phyloP scores from a whole-genome alignment of 2,329 filamentous ascomycete species.

The Fragosphaeria purpurea region DNA sequence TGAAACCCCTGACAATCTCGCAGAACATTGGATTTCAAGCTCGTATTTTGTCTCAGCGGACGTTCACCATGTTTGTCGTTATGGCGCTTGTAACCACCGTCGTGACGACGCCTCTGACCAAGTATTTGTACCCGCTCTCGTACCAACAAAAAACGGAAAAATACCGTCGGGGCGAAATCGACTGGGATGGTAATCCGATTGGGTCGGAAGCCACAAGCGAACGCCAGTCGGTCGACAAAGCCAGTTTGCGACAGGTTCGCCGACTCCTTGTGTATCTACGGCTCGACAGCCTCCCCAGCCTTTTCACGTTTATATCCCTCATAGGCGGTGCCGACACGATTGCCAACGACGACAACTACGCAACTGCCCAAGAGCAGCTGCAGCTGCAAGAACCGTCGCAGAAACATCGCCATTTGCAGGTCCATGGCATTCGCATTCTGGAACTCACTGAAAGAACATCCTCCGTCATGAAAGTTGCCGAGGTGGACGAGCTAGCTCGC shows the following conservation, averaged over 20 bases:
- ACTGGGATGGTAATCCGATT: constrained; percentile 56
- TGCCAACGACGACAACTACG: constrained; percentile 18
- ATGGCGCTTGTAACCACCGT: constrained; percentile 88
- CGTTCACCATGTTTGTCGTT: constrained; percentile 89
- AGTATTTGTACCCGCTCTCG: constrained; percentile 60
- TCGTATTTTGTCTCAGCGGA: constrained; percentile 66
- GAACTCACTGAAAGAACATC: constrained; percentile 88
- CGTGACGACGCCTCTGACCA: constrained; percentile 66
- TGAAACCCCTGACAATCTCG: background rate
- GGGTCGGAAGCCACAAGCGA: constrained; percentile 19
- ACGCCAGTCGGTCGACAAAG: constrained; percentile 18
- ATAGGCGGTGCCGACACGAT: constrained; percentile 38
- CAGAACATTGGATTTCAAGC: constrained; percentile 71
- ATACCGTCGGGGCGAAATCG: constrained; percentile 73
- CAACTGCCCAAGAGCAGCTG: constrained; percentile 27
- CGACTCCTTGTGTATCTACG: constrained; percentile 72
- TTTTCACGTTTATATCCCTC: constrained; percentile 74
- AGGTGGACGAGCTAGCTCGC: constrained; percentile 60
- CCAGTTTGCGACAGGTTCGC: constrained; percentile 36
- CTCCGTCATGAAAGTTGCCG: constrained; percentile 87
- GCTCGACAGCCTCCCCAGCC: constrained; percentile 70
- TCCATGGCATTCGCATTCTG: constrained; percentile 76
- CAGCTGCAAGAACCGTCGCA: constrained; percentile 12
- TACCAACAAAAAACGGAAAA: constrained; percentile 43
- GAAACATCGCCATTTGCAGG: constrained; percentile 47